These are phyloP conservation scores for Jackrogersella multiformis DNA, from an alignment of 495 filamentous ascomycete species.

Conservation along the genomic window DNA sequence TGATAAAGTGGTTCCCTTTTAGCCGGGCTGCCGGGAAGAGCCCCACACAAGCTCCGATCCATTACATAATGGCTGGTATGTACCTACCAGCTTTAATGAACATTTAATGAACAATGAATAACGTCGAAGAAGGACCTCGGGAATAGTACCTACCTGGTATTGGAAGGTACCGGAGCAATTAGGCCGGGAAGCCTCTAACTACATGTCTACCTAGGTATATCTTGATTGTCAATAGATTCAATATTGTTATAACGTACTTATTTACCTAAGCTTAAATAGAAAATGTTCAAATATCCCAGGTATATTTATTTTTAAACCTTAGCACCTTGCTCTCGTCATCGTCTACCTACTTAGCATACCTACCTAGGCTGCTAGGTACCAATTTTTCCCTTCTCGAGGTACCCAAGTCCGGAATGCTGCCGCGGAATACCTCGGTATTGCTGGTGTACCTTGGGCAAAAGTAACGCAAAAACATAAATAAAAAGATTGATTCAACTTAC, in stretches of 20 bases:
- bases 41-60: conserved; percentile 38
- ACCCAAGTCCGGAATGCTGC: neutral
- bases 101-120: conserved; percentile 23
- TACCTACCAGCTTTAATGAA: neutral
- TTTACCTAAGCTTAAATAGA: neutral
- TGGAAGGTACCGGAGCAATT: conserved; percentile 13
- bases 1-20: conserved; percentile 14
- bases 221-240: too few relatives aligned
- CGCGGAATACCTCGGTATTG: conserved; percentile 7
- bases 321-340: neutral
- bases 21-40: conserved; percentile 14
- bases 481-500: neutral
- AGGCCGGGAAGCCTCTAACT: conserved; percentile 21
- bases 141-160: too few relatives aligned
- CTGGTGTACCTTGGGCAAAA: neutral
- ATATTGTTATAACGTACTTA: too few relatives aligned
- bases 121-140: too few relatives aligned
- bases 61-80: neutral
- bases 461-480: neutral
- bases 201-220: too few relatives aligned
- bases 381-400: neutral
- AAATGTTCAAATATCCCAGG: neutral
- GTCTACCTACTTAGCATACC: conserved; percentile 6
- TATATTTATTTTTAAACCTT: neutral
- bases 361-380: too few relatives aligned